Evolutionary conservation across 768 basidiomycete genomes (phyloP), one percentile per base, ranked within the genome.

Genomic region (Lenzites betulinus): DNA sequence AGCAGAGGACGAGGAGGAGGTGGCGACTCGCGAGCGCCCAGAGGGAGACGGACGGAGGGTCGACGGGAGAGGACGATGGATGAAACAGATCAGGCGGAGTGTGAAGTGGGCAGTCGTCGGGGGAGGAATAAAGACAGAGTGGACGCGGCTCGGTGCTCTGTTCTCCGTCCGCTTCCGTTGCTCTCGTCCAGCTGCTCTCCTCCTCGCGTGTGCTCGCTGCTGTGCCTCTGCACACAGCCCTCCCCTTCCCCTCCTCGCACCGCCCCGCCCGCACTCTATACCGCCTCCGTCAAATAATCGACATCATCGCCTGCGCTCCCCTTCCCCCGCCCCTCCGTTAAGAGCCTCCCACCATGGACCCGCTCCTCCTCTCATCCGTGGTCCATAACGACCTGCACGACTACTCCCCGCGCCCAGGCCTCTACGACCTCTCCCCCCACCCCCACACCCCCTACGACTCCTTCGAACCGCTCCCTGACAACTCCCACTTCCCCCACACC

Each of bases 401-500:
- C 51, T 51, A 23, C 58, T 52, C 51, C 36, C 26, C 54, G 38
- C 48, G 35, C 60, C 56, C 62, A 62, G 36, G 60, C 51, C 15
- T 63, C 33, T 63, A 63, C 62, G 70, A 71, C 66, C 35, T 62
- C 64, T 70, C 68, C 54, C 69, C 57, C 50, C 56, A 52, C 59
- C 60, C 65, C 46, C 63, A 67, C 52, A 63, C 69, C 28, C 65
- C 71, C 20, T 78, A 80, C 64, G 79, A 81, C 65, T 47, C 75
- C 5, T 80, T 75, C 63, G 79, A 77, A 51, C 75, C 73, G 67
- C 60, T 49, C 46, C 67, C 64, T 43, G 73, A 71, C 66, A 70
- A 58, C 46, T 70, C 78, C 5, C 74, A 75, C n/a, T 81, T 78
- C 62, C 78, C 81, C 23, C 77, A 77, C 67, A 81, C 82, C 0